Conservation (phyloP, 1,284 basidiomycete species). For the Caloboletus inedulis region DNA sequence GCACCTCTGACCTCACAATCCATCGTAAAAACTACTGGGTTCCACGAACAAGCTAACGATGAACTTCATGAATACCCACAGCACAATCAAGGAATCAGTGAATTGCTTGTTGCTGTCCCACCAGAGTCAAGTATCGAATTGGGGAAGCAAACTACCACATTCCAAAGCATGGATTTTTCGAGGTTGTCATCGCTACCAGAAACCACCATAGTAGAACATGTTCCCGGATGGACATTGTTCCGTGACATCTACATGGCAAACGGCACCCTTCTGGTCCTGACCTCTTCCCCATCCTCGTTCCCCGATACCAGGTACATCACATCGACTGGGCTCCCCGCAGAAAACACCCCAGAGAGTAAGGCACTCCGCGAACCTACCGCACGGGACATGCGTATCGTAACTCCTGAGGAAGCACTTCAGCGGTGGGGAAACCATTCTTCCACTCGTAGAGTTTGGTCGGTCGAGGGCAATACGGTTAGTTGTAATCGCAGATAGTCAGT, state of each 20-base stretch:
- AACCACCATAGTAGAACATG: conserved; percentile 58
- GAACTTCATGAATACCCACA: conserved; percentile 18
- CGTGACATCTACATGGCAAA: conserved; percentile 76
- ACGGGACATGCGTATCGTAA: conserved; percentile 59
- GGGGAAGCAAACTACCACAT: background rate
- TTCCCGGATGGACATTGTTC: conserved; percentile 80
- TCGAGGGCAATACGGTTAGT: conserved; percentile 68
- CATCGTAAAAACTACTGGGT: conserved; percentile 37
- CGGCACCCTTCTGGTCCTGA: conserved; percentile 67
- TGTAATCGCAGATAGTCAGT: background rate
- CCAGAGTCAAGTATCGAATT: background rate
- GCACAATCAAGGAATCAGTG: conserved; percentile 10
- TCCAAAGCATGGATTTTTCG: conserved; percentile 4
- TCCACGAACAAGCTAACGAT: conserved; percentile 22
- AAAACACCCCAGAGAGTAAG: conserved; percentile 61
- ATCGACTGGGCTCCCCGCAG: conserved; percentile 61
- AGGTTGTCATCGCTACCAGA: conserved; percentile 37
- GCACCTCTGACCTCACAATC: conserved; percentile 32
- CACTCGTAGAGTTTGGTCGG: conserved; percentile 51
- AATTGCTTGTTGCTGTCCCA: background rate
- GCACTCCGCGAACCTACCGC: conserved; percentile 62
- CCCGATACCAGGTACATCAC: conserved; percentile 67
- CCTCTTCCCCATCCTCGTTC: conserved; percentile 44
- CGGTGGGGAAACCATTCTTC: conserved; percentile 52
- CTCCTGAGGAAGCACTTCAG: conserved; percentile 53